phyloP scores from a whole-genome alignment of 805 yeast genomes.

The Soucietia sequanensis region DNA sequence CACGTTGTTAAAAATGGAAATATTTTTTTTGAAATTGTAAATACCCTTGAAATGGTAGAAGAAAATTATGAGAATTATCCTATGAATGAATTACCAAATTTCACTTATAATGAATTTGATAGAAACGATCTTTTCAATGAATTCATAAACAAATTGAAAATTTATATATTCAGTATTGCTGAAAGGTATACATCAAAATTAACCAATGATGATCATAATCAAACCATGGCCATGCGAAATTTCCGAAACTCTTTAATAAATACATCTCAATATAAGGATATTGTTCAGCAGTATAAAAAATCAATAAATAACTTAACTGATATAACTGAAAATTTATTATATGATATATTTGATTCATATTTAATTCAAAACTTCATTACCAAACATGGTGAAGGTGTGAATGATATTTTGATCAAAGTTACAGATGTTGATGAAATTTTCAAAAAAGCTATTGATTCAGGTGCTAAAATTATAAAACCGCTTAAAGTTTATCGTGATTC shows the following conservation, averaged over 20 bases:
- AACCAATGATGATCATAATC: neutral
- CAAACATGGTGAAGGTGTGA: slow-evolving; percentile 77
- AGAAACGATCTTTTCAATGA: neutral
- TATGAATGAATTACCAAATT: neutral
- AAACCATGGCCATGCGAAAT: neutral
- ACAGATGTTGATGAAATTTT: slow-evolving; percentile 46
- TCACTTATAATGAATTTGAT: neutral
- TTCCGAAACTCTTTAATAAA: neutral
- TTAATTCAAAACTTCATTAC: slow-evolving; percentile 24
- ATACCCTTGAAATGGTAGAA: slow-evolving; percentile 31
- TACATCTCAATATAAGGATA: neutral
- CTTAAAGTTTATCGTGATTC: slow-evolving; percentile 38
- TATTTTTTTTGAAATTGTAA: slow-evolving; percentile 48
- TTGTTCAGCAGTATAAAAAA: neutral
- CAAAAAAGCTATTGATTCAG: slow-evolving; percentile 47
- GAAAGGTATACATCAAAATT: neutral
- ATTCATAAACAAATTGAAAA: neutral
- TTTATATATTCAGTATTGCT: neutral
- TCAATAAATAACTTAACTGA: neutral
- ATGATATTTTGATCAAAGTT: slow-evolving; percentile 71
- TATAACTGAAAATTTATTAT: slow-evolving; percentile 12
- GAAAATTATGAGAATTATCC: slow-evolving; percentile 7
- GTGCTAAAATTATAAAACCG: slow-evolving; percentile 43
- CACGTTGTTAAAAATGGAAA: slow-evolving; percentile 62
- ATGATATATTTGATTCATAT: slow-evolving; percentile 14